A percentile compares a stretch with the other conserved stretches of the same genome.
These are phyloP conservation scores for Eimeria acervulina DNA, from an alignment of 169 alveolate species.

Conservation along the genomic window DNA sequence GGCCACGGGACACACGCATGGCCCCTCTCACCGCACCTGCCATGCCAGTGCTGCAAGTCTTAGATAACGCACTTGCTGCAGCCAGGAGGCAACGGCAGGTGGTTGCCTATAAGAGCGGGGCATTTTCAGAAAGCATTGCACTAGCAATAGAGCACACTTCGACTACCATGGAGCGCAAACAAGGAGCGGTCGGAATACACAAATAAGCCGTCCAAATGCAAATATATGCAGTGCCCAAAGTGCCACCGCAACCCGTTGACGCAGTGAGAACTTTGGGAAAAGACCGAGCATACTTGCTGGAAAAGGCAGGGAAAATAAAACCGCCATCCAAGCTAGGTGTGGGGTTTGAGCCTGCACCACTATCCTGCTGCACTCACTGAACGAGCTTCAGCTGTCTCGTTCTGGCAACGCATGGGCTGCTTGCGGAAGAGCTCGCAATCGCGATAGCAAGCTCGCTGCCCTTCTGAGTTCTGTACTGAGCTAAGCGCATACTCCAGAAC, in stretches of 20 bases:
- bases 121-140: not conserved
- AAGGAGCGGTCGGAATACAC: not conserved
- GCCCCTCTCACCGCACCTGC: not conserved
- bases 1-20: not conserved
- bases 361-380: not conserved
- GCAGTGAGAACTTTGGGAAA: not conserved
- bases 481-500: not conserved
- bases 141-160: not conserved
- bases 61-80: not conserved
- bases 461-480: not conserved
- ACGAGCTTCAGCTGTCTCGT: not conserved
- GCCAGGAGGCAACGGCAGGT: not conserved
- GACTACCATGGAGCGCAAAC: not conserved
- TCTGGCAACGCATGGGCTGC: not conserved
- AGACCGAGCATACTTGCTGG: not conserved
- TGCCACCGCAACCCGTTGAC: not conserved
- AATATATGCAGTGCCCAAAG: not conserved
- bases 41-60: not conserved
- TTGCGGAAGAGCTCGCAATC: not conserved
- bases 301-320: not conserved
- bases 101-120: not conserved
- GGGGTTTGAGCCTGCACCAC: no score
- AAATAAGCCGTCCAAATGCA: not conserved
- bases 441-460: not conserved
- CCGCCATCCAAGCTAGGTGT: not conserved